phyloP scores from a whole-genome alignment of 176 grass and related monocot species.

The Guadua angustifolia region DNA sequence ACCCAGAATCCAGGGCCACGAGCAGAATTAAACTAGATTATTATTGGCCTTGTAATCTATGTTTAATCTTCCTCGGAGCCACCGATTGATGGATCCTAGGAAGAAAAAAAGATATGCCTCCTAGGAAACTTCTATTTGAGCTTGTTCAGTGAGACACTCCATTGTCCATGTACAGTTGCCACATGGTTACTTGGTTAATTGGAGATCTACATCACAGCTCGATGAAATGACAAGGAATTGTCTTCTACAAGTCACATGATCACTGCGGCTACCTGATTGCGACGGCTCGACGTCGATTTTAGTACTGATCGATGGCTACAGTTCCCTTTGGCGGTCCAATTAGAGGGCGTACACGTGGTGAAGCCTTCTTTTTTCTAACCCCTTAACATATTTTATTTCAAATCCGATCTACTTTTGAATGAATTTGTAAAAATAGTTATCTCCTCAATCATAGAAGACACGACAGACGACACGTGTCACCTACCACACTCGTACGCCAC shows the following conservation, averaged over 20 bases:
- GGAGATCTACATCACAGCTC: neutral
- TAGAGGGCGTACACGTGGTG: neutral
- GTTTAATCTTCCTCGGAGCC: slow-evolving; percentile 43
- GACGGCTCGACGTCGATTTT: neutral
- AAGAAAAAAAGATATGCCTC: slow-evolving; percentile 23
- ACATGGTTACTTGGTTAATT: slow-evolving; percentile 4
- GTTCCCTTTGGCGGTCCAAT: slow-evolving; percentile 43
- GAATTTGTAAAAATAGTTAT: no score
- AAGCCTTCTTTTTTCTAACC: no score
- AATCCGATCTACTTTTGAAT: no score
- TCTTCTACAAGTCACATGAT: slow-evolving; percentile 18
- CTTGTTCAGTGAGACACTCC: neutral
- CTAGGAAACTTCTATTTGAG: slow-evolving; percentile 42
- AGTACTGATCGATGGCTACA: neutral
- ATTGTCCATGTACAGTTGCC: neutral
- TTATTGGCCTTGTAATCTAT: slow-evolving; percentile 39
- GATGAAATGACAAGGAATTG: neutral
- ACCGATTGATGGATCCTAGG: slow-evolving; percentile 47
- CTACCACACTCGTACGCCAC: no score
- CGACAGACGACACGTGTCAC: no score
- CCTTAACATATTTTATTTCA: no score
- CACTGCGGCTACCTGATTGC: slow-evolving; percentile 17
- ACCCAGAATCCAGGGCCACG: slow-evolving; percentile 24
- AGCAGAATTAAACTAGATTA: neutral
- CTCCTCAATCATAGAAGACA: no score